Conservation (phyloP, 345 rosid species). For the Euphorbia lathyris region DNA sequence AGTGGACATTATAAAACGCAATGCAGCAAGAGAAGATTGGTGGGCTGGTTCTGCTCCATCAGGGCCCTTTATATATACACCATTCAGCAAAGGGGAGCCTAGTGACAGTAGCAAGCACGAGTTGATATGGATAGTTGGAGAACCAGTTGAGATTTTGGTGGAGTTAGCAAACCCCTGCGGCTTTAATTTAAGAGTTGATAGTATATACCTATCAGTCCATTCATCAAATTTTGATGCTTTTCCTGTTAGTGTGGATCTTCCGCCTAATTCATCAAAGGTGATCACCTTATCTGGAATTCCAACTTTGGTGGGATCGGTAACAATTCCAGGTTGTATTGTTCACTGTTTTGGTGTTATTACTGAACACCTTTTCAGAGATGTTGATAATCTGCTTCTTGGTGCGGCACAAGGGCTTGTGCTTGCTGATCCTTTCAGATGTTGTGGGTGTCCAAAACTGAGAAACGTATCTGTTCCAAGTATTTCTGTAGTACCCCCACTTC, state of each 20-base stretch:
- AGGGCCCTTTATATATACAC: conserved; percentile 98
- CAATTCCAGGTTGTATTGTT: conserved; percentile 84
- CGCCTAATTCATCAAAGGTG: conserved; percentile 96
- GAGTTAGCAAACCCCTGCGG: conserved; percentile 99
- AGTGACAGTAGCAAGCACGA: conserved; percentile 78
- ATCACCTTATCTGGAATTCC: conserved; percentile 91
- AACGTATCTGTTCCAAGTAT: conserved; percentile 75
- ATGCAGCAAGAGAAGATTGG: conserved; percentile 93
- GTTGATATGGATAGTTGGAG: conserved; percentile 90
- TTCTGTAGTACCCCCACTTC: conserved; percentile 74
- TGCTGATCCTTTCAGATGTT: conserved; percentile 93
- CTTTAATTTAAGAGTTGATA: conserved; percentile 85
- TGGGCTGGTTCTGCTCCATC: conserved; percentile 96
- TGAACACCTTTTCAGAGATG: conserved; percentile 88
- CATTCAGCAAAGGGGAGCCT: conserved; percentile 90
- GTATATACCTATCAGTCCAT: conserved; percentile 85
- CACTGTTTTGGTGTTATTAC: conserved; percentile 97
- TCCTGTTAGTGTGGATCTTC: conserved; percentile 84
- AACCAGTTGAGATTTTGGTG: conserved; percentile 94
- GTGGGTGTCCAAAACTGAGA: conserved; percentile 85
- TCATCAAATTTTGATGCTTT: conserved; percentile 92
- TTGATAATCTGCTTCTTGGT: conserved; percentile 94
- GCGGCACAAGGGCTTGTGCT: conserved; percentile 99
- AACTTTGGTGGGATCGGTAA: conserved; percentile 72
- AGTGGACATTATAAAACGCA: conserved; percentile 78